Evolutionary conservation across 768 basidiomycete genomes (phyloP).

Genomic region (Rhizopogon vesiculosus): DNA sequence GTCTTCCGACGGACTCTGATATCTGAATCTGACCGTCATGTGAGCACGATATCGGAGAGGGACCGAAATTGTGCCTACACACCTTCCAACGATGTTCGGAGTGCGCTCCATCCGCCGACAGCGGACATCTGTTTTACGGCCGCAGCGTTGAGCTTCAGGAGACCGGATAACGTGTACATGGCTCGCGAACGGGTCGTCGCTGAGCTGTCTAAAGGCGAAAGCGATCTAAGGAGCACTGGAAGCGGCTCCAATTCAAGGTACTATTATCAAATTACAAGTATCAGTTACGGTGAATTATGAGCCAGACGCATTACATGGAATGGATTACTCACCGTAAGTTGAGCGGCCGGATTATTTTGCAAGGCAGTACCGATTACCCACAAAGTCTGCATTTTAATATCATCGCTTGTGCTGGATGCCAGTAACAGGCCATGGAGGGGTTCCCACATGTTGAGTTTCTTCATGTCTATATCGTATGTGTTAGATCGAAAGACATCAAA

Average conservation of each 20-base stretch:
- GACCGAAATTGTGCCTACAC: conserved; percentile 1
- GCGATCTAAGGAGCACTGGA: conserved; percentile 54
- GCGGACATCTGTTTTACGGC: conserved; percentile 54
- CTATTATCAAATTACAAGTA: conserved; percentile 27
- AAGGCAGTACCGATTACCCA: conserved; percentile 90
- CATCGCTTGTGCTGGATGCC: conserved; percentile 47
- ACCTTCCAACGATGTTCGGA: conserved; percentile 63
- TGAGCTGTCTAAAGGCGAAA: conserved; percentile 49
- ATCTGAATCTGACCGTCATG: conserved; percentile 56
- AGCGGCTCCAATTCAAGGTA: conserved; percentile 66
- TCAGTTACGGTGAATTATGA: conserved; percentile 1
- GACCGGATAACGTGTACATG: conserved; percentile 73
- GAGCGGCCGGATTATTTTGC: conserved; percentile 86
- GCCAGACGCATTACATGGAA: not conserved
- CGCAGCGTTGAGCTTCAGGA: conserved; percentile 71
- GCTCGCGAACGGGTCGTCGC: conserved; percentile 68
- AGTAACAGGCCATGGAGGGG: conserved; percentile 64
- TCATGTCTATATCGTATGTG: conserved; percentile 49
- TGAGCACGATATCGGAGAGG: conserved; percentile 4
- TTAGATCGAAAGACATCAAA: not conserved
- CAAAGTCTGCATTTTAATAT: conserved; percentile 60
- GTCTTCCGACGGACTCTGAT: conserved; percentile 74
- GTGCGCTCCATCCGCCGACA: conserved; percentile 56
- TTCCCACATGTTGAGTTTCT: conserved; percentile 74
- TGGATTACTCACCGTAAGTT: conserved; percentile 53